A percentile compares a stretch with the other conserved stretches of the same genome.
phyloP scores from a whole-genome alignment of 768 basidiomycete species.

The Termitomyces bulborhizus region DNA sequence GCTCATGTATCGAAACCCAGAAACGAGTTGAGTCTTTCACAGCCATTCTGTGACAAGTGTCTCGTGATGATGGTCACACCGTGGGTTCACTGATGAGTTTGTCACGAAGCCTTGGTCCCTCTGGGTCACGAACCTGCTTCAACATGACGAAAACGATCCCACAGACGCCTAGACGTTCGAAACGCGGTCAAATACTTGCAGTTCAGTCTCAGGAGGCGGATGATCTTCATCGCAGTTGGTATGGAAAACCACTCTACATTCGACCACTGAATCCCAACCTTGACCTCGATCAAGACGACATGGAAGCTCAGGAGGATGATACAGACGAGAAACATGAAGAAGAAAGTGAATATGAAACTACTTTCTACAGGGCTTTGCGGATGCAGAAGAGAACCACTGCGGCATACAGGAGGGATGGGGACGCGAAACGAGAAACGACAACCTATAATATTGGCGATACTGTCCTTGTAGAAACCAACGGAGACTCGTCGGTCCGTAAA shows the following conservation, averaged over 20 bases:
- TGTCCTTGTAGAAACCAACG: constrained; percentile 49
- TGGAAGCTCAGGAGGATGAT: constrained; percentile 5
- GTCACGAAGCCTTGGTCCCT: no score
- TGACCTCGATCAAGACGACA: constrained; percentile 18
- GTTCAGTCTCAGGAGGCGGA: constrained; percentile 16
- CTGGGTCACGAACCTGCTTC: no score
- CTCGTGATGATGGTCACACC: neutral
- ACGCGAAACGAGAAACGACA: constrained; percentile 11
- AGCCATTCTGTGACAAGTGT: neutral
- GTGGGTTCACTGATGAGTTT: neutral
- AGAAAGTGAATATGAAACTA: constrained; percentile 21
- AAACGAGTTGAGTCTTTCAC: no score
- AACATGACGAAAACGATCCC: constrained; percentile 11
- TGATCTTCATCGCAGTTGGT: constrained; percentile 20
- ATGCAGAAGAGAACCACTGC: constrained; percentile 24
- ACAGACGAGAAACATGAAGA: constrained; percentile 9
- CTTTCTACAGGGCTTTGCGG: constrained; percentile 28
- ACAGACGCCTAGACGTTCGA: constrained; percentile 25
- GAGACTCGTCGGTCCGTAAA: constrained; percentile 31
- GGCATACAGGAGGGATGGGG: constrained; percentile 11
- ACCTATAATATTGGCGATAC: constrained; percentile 59
- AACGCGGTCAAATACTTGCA: constrained; percentile 24
- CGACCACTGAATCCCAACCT: constrained; percentile 18
- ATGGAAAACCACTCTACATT: constrained; percentile 18
- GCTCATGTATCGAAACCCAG: no score